Evolutionary conservation across 2,329 filamentous ascomycete species (phyloP).

Genomic region (Fusarium illudens): DNA sequence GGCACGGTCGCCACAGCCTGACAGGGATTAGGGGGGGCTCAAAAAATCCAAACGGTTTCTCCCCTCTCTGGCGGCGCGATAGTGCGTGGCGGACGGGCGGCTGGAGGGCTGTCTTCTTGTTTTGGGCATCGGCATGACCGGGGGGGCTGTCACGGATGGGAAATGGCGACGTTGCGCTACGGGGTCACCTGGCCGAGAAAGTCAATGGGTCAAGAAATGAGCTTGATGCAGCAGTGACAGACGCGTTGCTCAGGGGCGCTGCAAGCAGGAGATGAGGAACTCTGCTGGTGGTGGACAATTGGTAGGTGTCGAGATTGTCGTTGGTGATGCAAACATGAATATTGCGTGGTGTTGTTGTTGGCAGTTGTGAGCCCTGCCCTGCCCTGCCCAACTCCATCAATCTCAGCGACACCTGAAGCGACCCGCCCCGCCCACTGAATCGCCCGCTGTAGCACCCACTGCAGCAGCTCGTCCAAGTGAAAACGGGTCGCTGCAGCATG

Average conservation of each 20-base stretch:
- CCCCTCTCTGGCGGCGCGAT: neutral
- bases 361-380: neutral
- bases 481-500: slow-evolving; percentile 18
- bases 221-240: slow-evolving; percentile 21
- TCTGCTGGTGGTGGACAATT: neutral
- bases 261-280: neutral
- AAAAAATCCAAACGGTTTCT: slow-evolving; percentile 21
- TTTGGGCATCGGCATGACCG: slow-evolving; percentile 13
- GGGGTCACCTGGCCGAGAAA: slow-evolving; percentile 23
- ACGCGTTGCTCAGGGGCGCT: slow-evolving; percentile 18
- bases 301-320: neutral
- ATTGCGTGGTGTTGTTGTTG: neutral
- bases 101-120: neutral
- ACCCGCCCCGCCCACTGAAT: neutral
- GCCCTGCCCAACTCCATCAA: neutral
- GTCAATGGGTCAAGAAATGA: slow-evolving; percentile 19
- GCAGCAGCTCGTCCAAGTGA: slow-evolving; percentile 1
- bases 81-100: neutral
- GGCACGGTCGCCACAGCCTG: slow-evolving; percentile 14
- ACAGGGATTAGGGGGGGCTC: slow-evolving; percentile 19
- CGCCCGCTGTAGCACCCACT: neutral
- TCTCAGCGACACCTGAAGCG: neutral
- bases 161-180: slow-evolving; percentile 24
- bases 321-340: slow-evolving; percentile 7
- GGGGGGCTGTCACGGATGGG: slow-evolving; percentile 1